These are phyloP conservation scores for Vigna hirtella DNA, from an alignment of 306 rosid species.

Conservation along the genomic window DNA sequence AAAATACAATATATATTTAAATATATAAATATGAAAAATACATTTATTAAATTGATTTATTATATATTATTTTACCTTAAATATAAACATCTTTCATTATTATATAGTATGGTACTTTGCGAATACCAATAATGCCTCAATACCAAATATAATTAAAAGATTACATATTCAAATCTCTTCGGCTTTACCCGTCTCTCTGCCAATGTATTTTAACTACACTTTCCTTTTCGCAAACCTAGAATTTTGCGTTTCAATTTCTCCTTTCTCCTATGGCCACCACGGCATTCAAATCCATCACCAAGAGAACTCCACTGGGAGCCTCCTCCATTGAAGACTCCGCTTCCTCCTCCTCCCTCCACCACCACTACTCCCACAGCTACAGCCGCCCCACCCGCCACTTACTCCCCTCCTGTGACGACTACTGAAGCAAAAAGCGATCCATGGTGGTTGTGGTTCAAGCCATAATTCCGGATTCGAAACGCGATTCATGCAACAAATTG, in stretches of 20 bases:
- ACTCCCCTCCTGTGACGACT: conserved; percentile 47
- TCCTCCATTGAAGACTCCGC: conserved; percentile 56
- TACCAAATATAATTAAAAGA: background rate
- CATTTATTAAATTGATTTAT: too few relatives aligned
- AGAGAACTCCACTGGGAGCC: conserved; percentile 67
- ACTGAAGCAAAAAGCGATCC: too few relatives aligned
- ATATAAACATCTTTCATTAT: background rate
- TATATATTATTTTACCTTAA: background rate
- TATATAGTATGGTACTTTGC: background rate
- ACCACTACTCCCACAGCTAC: conserved; percentile 90
- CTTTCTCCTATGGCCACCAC: background rate
- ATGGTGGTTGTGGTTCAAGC: too few relatives aligned
- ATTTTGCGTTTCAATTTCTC: too few relatives aligned
- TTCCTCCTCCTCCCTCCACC: conserved; percentile 56
- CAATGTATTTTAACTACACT: conserved; percentile 8
- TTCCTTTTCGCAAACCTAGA: background rate
- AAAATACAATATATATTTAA: too few relatives aligned
- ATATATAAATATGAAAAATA: too few relatives aligned
- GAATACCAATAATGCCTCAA: background rate
- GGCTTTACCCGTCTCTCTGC: conserved; percentile 23
- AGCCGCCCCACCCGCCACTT: conserved; percentile 71
- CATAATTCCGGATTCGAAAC: too few relatives aligned
- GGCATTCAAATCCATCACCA: conserved; percentile 85
- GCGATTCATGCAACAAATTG: too few relatives aligned
- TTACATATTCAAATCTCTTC: conserved; percentile 24